Conservation (phyloP, 1,284 basidiomycete species). For the Malassezia arunalokei region DNA sequence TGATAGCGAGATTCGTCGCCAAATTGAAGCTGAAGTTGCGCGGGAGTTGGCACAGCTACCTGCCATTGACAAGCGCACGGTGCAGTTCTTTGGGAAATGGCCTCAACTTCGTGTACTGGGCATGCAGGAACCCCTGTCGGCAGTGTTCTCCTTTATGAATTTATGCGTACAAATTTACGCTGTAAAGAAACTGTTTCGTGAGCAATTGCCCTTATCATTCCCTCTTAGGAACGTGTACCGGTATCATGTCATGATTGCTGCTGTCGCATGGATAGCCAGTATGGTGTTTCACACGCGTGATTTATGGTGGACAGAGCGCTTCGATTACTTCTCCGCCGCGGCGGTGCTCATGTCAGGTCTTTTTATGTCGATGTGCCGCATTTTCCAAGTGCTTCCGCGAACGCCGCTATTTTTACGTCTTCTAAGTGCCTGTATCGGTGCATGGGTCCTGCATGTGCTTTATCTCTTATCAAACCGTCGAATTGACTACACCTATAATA, state of each 20-base stretch:
- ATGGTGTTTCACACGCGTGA: conserved; percentile 86
- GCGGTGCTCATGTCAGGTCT: conserved; percentile 59
- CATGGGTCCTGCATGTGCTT: conserved; percentile 54
- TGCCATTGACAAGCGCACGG: conserved; percentile 41
- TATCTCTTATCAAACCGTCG: conserved; percentile 59
- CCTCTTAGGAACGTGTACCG: conserved; percentile 60
- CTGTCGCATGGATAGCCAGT: conserved; percentile 89
- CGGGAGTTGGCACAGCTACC: conserved; percentile 20
- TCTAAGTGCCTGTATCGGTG: conserved; percentile 20
- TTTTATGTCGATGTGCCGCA: conserved; percentile 51
- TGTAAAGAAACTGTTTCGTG: conserved; percentile 19
- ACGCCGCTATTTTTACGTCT: conserved; percentile 19
- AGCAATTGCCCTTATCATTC: conserved; percentile 27
- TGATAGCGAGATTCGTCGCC: neutral
- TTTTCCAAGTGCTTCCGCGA: conserved; percentile 35
- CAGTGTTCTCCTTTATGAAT: conserved; percentile 76
- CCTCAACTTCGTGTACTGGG: conserved; percentile 54
- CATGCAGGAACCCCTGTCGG: conserved; percentile 78
- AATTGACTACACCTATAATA: conserved; percentile 94
- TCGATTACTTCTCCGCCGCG: conserved; percentile 92
- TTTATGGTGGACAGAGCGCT: conserved; percentile 66
- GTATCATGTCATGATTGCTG: conserved; percentile 59
- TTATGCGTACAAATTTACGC: conserved; percentile 51
- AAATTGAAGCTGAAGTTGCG: conserved; percentile 11
- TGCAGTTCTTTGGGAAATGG: conserved; percentile 68